phyloP scores from a whole-genome alignment of 2,329 filamentous ascomycete genomes.

The Pseudogymnoascus verrucosus region DNA sequence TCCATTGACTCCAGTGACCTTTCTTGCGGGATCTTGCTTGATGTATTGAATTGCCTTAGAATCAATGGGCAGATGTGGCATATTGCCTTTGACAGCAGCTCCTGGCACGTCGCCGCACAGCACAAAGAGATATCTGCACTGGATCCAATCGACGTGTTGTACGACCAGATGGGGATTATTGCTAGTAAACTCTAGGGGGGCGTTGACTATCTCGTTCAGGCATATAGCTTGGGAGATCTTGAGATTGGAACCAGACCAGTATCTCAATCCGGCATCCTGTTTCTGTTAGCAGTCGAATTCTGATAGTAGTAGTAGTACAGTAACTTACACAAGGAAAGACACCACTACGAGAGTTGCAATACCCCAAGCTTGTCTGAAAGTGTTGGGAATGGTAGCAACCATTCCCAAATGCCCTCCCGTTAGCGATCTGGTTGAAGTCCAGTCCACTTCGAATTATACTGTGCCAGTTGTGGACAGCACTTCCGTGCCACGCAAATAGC shows the following conservation, averaged over 20 bases:
- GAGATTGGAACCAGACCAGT: constrained; percentile 62
- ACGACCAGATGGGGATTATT: constrained; percentile 61
- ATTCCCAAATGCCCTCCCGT: constrained; percentile 68
- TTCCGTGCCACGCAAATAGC: constrained; percentile 84
- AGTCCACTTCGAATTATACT: constrained; percentile 78
- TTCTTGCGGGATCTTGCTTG: constrained; percentile 16
- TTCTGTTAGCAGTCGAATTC: constrained; percentile 12
- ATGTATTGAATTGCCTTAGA: constrained; percentile 3
- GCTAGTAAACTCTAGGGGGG: constrained; percentile 51
- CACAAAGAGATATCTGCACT: constrained; percentile 80
- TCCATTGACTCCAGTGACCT: constrained; percentile 19
- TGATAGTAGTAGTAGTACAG: neutral
- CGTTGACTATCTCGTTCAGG: constrained; percentile 80
- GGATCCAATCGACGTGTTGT: constrained; percentile 73
- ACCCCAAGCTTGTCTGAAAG: constrained; percentile 42
- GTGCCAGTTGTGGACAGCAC: constrained; percentile 72
- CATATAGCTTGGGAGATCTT: constrained; percentile 54
- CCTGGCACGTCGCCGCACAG: neutral
- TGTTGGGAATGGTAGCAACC: constrained; percentile 72
- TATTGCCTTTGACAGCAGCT: neutral
- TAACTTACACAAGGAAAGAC: neutral
- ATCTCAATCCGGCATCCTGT: neutral
- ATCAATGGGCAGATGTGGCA: neutral
- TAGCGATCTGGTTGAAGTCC: constrained; percentile 52
- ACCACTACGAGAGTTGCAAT: constrained; percentile 14